These are phyloP conservation scores for Suillus placidus DNA, from an alignment of 768 basidiomycete species.

Conservation along the genomic window DNA sequence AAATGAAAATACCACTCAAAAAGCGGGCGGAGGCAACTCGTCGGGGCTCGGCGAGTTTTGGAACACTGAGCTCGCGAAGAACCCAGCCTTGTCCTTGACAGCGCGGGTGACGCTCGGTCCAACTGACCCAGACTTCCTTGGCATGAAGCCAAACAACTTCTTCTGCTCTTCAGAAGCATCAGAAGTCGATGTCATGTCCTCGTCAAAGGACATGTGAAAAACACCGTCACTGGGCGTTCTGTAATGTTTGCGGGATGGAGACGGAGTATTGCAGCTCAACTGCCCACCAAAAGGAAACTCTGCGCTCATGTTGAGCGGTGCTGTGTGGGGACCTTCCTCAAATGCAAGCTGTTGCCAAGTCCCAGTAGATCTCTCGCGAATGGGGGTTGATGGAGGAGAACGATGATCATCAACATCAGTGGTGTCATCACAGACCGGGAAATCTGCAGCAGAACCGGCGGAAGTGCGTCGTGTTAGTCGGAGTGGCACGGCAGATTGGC, in stretches of 20 bases:
- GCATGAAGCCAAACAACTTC: conserved; percentile 36
- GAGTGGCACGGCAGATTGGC: conserved; percentile 38
- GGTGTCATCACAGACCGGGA: conserved; percentile 76
- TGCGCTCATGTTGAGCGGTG: conserved; percentile 45
- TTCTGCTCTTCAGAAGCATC: conserved; percentile 42
- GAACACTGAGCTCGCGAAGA: conserved; percentile 81
- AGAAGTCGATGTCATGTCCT: conserved; percentile 51
- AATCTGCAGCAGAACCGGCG: conserved; percentile 39
- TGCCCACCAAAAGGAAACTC: conserved; percentile 43
- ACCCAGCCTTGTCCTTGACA: conserved; percentile 45
- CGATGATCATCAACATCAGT: conserved; percentile 49
- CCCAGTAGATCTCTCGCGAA: conserved; percentile 40
- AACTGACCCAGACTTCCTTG: conserved; percentile 33
- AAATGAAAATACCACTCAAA: conserved; percentile 46
- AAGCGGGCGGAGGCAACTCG: conserved; percentile 71
- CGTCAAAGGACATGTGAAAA: conserved; percentile 77
- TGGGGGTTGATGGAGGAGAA: conserved; percentile 58
- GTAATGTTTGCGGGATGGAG: conserved; percentile 47
- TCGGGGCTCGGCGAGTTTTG: conserved; percentile 88
- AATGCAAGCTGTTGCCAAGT: conserved; percentile 39
- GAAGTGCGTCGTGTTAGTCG: conserved; percentile 37
- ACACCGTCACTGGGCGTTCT: conserved; percentile 74
- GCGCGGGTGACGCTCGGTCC: conserved; percentile 28
- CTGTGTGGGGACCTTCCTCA: conserved; percentile 51
- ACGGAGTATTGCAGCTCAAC: conserved; percentile 37